A percentile compares a stretch with the other conserved stretches of the same genome.
Evolutionary conservation across 2,329 filamentous ascomycete species (phyloP).

Genomic region (Neurospora sp.): DNA sequence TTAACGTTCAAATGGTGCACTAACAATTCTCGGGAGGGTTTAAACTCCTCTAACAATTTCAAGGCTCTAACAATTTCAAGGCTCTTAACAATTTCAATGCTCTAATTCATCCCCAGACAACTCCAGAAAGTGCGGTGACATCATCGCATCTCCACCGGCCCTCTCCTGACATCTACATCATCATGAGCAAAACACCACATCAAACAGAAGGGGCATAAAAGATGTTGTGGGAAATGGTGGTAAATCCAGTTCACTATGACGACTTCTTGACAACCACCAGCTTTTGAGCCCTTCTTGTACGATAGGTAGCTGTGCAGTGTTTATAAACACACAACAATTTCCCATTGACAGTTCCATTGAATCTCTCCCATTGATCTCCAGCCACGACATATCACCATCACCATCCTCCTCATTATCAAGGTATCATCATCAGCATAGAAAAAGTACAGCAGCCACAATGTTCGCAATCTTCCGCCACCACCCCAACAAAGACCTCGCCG

Average conservation of each 20-base stretch:
- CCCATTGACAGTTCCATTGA: not conserved
- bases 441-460: not conserved
- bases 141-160: not conserved
- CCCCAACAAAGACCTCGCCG: slow-evolving; percentile 35
- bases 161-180: not conserved
- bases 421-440: too few relatives aligned
- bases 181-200: not conserved
- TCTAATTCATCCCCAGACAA: not conserved
- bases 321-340: not conserved
- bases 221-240: not conserved
- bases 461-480: slow-evolving; percentile 26
- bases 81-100: not conserved
- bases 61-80: too few relatives aligned
- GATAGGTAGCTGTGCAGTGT: not conserved
- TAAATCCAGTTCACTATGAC: not conserved
- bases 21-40: not conserved
- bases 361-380: not conserved
- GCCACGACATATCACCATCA: slow-evolving; percentile 1
- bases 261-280: not conserved
- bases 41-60: too few relatives aligned
- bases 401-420: too few relatives aligned
- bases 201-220: not conserved
- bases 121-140: not conserved
- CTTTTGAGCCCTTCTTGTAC: not conserved
- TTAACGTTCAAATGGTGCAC: not conserved